Conservation (phyloP, 208 protist genomes). For the Leishmania arabica region DNA sequence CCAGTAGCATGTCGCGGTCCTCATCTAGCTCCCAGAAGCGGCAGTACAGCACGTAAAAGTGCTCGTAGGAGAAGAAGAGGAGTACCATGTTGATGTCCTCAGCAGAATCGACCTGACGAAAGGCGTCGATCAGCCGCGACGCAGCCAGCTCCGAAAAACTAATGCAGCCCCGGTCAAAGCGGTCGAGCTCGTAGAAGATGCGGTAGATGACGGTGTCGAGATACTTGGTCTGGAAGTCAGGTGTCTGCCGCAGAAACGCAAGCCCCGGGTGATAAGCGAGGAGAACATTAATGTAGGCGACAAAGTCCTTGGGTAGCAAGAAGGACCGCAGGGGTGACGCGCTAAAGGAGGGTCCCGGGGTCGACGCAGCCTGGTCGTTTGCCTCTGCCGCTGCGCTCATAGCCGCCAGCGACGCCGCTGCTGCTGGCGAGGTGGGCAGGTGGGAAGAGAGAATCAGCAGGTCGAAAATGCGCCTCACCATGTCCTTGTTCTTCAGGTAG, state of each 20-base stretch:
- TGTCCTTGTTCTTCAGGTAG: constrained; percentile 68
- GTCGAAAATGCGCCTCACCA: constrained; percentile 79
- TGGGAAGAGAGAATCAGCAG: constrained; percentile 68
- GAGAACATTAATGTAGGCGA: constrained; percentile 71
- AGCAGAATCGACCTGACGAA: constrained; percentile 82
- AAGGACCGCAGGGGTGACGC: constrained; percentile 37
- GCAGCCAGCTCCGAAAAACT: constrained; percentile 73
- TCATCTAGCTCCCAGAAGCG: constrained; percentile 98
- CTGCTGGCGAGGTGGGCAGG: constrained; percentile 20
- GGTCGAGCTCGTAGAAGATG: constrained; percentile 96
- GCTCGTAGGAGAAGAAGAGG: constrained; percentile 98
- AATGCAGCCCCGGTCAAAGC: constrained; percentile 79
- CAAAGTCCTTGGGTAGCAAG: constrained; percentile 80
- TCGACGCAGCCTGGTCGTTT: constrained; percentile 5
- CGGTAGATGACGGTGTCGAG: constrained; percentile 95
- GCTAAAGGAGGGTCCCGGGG: not conserved
- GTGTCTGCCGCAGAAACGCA: constrained; percentile 91
- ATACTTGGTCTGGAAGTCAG: constrained; percentile 95
- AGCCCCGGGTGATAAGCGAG: constrained; percentile 93
- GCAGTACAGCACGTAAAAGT: constrained; percentile 99
- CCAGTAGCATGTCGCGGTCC: constrained; percentile 94
- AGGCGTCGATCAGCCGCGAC: constrained; percentile 77
- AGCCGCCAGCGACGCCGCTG: constrained; percentile 17
- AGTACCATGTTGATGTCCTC: constrained; percentile 92
- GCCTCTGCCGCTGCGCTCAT: constrained; percentile 11